Percentiles rank a stretch among this genome's conserved stretches.
phyloP scores from a whole-genome alignment of 208 protist species.

The Leishmania braziliensis region DNA sequence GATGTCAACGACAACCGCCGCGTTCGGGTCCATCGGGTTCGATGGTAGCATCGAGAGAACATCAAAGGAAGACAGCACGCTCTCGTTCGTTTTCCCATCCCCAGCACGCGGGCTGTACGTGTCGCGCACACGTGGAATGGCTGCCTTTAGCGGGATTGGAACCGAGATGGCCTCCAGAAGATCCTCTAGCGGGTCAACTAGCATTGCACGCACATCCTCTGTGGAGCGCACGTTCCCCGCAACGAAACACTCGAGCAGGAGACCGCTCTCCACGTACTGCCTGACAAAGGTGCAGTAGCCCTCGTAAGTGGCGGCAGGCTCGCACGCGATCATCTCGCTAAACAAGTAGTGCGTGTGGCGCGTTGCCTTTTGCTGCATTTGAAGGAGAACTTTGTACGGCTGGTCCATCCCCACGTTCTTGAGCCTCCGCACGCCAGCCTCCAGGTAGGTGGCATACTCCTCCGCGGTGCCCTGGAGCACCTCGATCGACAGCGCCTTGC shows the following conservation, averaged over 20 bases:
- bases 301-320: slow-evolving; percentile 36
- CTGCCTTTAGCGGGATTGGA: slow-evolving; percentile 23
- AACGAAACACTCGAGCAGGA: slow-evolving; percentile 69
- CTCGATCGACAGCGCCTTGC: slow-evolving; percentile 24
- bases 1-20: slow-evolving; percentile 54
- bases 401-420: slow-evolving; percentile 34
- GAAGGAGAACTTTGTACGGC: slow-evolving; percentile 45
- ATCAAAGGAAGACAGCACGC: slow-evolving; percentile 32
- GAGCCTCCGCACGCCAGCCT: slow-evolving; percentile 38
- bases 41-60: slow-evolving; percentile 54
- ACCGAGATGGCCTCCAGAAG: slow-evolving; percentile 28
- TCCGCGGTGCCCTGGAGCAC: slow-evolving; percentile 36
- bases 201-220: slow-evolving; percentile 22
- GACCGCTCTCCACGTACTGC: slow-evolving; percentile 48
- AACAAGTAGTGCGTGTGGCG: slow-evolving; percentile 43
- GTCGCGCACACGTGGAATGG: slow-evolving; percentile 60
- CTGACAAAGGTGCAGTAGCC: slow-evolving; percentile 57
- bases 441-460: slow-evolving; percentile 52
- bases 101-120: slow-evolving; percentile 32
- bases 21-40: slow-evolving; percentile 49
- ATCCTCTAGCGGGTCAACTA: slow-evolving; percentile 41
- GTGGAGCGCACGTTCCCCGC: slow-evolving; percentile 63
- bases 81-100: neutral
- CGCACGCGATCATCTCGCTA: slow-evolving; percentile 52
- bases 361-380: slow-evolving; percentile 35